phyloP scores from a whole-genome alignment of 2,329 filamentous ascomycete species.

The Hypocreales sp. region DNA sequence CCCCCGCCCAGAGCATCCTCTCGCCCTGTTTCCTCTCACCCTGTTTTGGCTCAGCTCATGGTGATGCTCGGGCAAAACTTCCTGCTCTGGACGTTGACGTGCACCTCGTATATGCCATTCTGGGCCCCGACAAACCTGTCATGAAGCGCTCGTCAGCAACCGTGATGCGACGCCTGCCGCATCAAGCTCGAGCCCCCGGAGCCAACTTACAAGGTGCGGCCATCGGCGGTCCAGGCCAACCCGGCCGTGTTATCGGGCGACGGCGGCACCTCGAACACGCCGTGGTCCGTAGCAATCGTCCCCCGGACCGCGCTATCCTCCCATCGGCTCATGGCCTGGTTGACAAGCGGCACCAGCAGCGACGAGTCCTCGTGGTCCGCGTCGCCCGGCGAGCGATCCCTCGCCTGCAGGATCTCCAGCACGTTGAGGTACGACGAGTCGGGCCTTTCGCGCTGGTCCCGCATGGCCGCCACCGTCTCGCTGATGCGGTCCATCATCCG shows the following conservation, averaged over 20 bases:
- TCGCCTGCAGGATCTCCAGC: slow-evolving; percentile 20
- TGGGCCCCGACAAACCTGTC: slow-evolving; percentile 48
- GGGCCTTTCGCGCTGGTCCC: slow-evolving; percentile 19
- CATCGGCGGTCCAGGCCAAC: slow-evolving; percentile 46
- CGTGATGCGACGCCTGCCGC: neutral
- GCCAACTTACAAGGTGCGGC: slow-evolving; percentile 43
- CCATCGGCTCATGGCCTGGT: slow-evolving; percentile 20
- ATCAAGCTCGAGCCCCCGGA: too few species aligned
- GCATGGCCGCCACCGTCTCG: slow-evolving; percentile 19
- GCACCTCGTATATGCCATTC: slow-evolving; percentile 63
- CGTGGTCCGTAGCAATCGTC: slow-evolving; percentile 18
- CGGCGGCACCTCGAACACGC: slow-evolving; percentile 26
- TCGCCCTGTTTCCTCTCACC: too few species aligned
- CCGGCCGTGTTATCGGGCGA: slow-evolving; percentile 44
- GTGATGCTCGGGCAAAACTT: slow-evolving; percentile 41
- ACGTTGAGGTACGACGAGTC: slow-evolving; percentile 20
- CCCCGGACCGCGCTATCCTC: slow-evolving; percentile 20
- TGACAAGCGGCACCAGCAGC: slow-evolving; percentile 20
- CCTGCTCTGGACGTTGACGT: slow-evolving; percentile 45
- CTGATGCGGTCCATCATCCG: slow-evolving; percentile 18
- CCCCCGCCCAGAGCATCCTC: too few species aligned
- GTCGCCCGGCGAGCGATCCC: slow-evolving; percentile 15
- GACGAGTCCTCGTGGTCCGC: slow-evolving; percentile 20
- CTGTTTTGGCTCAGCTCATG: slow-evolving; percentile 33
- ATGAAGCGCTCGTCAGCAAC: neutral